Evolutionary conservation across 768 basidiomycete species (phyloP).

Genomic region (Boletus subparvulus): DNA sequence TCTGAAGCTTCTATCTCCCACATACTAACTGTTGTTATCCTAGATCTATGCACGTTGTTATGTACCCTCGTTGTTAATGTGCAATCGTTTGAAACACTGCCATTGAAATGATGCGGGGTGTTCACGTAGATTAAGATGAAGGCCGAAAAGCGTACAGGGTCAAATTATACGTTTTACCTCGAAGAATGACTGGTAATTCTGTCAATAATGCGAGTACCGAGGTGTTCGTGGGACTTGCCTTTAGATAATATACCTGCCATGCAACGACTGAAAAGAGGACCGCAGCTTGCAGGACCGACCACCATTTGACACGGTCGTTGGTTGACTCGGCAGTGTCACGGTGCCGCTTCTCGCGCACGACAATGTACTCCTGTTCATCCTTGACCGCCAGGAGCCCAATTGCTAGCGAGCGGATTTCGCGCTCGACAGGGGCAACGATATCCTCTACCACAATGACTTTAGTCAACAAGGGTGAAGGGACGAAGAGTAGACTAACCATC

Average conservation of each 20-base stretch:
- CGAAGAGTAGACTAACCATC: conserved; percentile 55
- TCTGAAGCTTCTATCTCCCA: conserved; percentile 2
- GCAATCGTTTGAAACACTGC: not conserved
- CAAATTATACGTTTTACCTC: conserved; percentile 89
- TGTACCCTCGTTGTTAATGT: conserved; percentile 20
- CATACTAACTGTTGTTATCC: conserved; percentile 27
- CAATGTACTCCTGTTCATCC: conserved; percentile 99
- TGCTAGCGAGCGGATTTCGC: conserved; percentile 85
- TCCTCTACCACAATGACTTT: conserved; percentile 44
- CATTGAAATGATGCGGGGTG: not conserved
- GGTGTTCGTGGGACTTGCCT: conserved; percentile 45
- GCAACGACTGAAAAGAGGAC: conserved; percentile 88
- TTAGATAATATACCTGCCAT: conserved; percentile 98
- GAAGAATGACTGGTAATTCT: conserved; percentile 66
- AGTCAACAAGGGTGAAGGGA: not conserved
- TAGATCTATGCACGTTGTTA: conserved; percentile 28
- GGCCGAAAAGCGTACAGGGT: conserved; percentile 13
- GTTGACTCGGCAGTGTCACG: conserved; percentile 93
- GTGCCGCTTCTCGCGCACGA: conserved; percentile 89
- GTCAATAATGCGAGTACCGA: conserved; percentile 1
- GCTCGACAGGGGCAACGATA: conserved; percentile 91
- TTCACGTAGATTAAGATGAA: not conserved
- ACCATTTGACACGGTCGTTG: conserved; percentile 97
- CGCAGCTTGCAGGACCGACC: conserved; percentile 89
- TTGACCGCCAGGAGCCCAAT: conserved; percentile 85